Evolutionary conservation across 2,329 filamentous ascomycete genomes (phyloP).

Genomic region (Teratosphaeria zuluensis): DNA sequence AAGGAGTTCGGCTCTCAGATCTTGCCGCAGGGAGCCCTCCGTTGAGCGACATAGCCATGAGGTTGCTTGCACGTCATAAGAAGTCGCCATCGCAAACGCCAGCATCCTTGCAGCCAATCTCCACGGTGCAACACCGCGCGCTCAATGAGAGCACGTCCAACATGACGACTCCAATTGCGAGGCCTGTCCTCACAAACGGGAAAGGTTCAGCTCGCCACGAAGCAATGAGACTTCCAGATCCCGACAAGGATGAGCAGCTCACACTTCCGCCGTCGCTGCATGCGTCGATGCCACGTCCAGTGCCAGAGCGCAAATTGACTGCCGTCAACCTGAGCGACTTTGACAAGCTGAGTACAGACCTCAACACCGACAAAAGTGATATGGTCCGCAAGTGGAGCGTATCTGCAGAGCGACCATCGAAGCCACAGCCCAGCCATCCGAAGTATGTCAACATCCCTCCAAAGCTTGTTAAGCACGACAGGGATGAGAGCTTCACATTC

Average conservation of each 20-base stretch:
- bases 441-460: constrained; percentile 19
- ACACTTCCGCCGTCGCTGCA: constrained; percentile 1
- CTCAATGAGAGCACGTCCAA: constrained; percentile 39
- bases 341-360: constrained; percentile 10
- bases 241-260: neutral
- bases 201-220: neutral
- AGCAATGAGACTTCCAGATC: neutral
- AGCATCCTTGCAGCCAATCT: constrained; percentile 11
- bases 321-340: constrained; percentile 14
- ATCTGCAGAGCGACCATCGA: constrained; percentile 17
- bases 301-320: constrained; percentile 10
- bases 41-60: neutral
- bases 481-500: constrained; percentile 35
- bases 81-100: constrained; percentile 12
- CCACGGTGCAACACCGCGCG: constrained; percentile 13
- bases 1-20: neutral
- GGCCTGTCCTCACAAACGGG: constrained; percentile 26
- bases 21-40: neutral
- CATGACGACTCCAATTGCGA: constrained; percentile 44
- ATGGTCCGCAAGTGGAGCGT: constrained; percentile 19
- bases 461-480: constrained; percentile 41
- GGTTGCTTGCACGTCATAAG: neutral
- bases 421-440: constrained; percentile 14
- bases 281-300: neutral
- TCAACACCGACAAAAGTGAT: constrained; percentile 7